These are phyloP conservation scores for Yamadazyma jaroonii DNA, from an alignment of 1,139 yeast genomes.

Conservation along the genomic window DNA sequence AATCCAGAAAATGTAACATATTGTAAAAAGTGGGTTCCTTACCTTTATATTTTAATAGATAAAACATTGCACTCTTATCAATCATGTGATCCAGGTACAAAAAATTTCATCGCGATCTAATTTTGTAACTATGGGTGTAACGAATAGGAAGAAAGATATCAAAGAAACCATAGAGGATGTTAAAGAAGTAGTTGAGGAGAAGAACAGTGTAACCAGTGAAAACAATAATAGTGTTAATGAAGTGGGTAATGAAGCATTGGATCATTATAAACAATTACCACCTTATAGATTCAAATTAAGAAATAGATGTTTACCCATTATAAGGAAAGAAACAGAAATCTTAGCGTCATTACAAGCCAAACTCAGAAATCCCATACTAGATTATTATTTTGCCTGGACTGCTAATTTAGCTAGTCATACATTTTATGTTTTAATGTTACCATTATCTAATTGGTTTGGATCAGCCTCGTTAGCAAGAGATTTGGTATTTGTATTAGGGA, in stretches of 20 bases:
- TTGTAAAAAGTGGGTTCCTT: slow-evolving; percentile 27
- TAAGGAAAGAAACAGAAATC: slow-evolving; percentile 65
- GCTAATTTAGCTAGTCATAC: slow-evolving; percentile 94
- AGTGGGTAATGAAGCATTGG: slow-evolving; percentile 70
- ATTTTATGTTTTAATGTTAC: slow-evolving; percentile 85
- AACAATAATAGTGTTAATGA: slow-evolving; percentile 28
- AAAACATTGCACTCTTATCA: too few relatives aligned
- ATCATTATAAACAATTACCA: slow-evolving; percentile 65
- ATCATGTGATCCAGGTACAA: too few relatives aligned
- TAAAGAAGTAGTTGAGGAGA: not conserved
- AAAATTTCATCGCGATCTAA: too few relatives aligned
- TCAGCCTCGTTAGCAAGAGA: slow-evolving; percentile 58
- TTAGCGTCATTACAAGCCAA: slow-evolving; percentile 56
- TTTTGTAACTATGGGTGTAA: not conserved
- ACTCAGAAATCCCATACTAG: slow-evolving; percentile 53
- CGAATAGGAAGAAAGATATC: not conserved
- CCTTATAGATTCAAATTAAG: slow-evolving; percentile 61
- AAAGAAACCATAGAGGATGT: not conserved
- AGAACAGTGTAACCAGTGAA: not conserved
- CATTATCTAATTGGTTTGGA: slow-evolving; percentile 86
- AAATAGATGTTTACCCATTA: slow-evolving; percentile 50
- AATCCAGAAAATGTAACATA: slow-evolving; percentile 32
- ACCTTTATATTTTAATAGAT: too few relatives aligned
- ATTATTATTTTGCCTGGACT: slow-evolving; percentile 79
- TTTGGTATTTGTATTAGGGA: slow-evolving; percentile 72